These are phyloP conservation scores for Beauveria sp. DNA, from an alignment of 2,329 filamentous ascomycete species.

Conservation along the genomic window DNA sequence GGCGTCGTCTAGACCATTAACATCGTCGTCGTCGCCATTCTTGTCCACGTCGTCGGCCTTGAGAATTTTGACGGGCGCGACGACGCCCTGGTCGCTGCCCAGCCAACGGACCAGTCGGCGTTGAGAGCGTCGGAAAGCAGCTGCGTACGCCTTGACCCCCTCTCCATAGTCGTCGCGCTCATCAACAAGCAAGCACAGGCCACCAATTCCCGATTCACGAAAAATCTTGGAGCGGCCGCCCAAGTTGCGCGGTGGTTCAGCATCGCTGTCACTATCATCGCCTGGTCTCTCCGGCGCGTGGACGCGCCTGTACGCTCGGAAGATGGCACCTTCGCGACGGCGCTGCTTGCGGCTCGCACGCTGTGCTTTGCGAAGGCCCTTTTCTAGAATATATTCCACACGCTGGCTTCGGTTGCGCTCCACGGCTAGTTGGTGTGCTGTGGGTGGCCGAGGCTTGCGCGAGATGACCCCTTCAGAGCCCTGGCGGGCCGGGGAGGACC, in stretches of 20 bases:
- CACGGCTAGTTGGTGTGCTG: slow-evolving; percentile 74
- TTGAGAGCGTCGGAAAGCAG: slow-evolving; percentile 54
- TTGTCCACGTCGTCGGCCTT: slow-evolving; percentile 17
- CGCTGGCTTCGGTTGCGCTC: slow-evolving; percentile 70
- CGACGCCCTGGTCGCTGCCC: slow-evolving; percentile 38
- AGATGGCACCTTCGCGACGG: slow-evolving; percentile 57
- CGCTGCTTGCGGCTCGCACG: slow-evolving; percentile 54
- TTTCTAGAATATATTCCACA: slow-evolving; percentile 74
- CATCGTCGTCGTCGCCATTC: slow-evolving; percentile 16
- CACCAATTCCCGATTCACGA: slow-evolving; percentile 53
- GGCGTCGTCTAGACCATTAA: slow-evolving; percentile 23
- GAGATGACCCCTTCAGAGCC: slow-evolving; percentile 48
- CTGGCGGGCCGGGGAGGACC: slow-evolving; percentile 50
- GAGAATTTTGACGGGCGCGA: slow-evolving; percentile 37
- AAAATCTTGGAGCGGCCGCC: slow-evolving; percentile 32
- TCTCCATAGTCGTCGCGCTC: slow-evolving; percentile 73
- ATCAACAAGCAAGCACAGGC: slow-evolving; percentile 50
- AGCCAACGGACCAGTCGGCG: slow-evolving; percentile 65
- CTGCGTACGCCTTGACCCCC: slow-evolving; percentile 58
- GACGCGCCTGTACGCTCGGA: slow-evolving; percentile 58
- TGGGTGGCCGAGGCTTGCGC: slow-evolving; percentile 65
- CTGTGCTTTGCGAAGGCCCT: slow-evolving; percentile 61
- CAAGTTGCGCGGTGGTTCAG: slow-evolving; percentile 27
- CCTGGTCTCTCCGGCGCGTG: slow-evolving; percentile 48
- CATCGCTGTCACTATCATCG: slow-evolving; percentile 57